Base-by-base conservation (phyloP, 768 basidiomycete species). In the Calocybe indica region DNA sequence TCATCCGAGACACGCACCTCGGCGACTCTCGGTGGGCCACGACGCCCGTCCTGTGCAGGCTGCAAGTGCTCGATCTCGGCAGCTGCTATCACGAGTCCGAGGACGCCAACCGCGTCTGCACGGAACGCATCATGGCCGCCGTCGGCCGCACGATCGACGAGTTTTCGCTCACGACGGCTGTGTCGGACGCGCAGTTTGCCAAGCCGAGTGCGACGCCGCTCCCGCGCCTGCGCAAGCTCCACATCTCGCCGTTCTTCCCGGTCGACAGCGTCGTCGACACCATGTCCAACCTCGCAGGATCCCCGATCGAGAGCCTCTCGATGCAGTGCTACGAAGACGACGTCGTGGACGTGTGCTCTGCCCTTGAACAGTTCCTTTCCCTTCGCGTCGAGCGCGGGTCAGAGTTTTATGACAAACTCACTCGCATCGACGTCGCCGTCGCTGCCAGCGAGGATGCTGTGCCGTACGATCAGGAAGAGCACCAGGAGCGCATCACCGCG, bases 1-100 rank as follows among this genome's bases (percentile, higher is more conserved):
- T 72, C 37, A 78, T 88, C 55, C 75, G 74, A 47, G 84, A 86
- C 58, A 85, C 83, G 0, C 85, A 86, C 63, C 73, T 88, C 47
- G 84, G 83, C 11, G 80, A 83, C 60, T 66, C 67, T 41, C 67
- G 66, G 33, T 83, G 81, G 82, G 64, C 70, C n/a, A 66, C 68
- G 22, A 72, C 69, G n/a, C 72, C 73, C 34, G 69, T 77, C 49
- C 59, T 62, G 14, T 81, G 79, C 61, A 68, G 69, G 12, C 68
- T 84, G 38, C 66, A 81, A 52, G 66, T 78, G 36, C 73, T 84
- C 43, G 79, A 82, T 56, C 71, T 84, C 42, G 76, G 74, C 29
- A 72, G 70, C 61, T 80, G 78, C 65, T 72, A 68, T 54, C 73
- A 78, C 64, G 78, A 75, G 55, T 67, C 70, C 46, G 74, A 73